Conservation (phyloP, 768 basidiomycete species). For the Glaciozyma martinii region DNA sequence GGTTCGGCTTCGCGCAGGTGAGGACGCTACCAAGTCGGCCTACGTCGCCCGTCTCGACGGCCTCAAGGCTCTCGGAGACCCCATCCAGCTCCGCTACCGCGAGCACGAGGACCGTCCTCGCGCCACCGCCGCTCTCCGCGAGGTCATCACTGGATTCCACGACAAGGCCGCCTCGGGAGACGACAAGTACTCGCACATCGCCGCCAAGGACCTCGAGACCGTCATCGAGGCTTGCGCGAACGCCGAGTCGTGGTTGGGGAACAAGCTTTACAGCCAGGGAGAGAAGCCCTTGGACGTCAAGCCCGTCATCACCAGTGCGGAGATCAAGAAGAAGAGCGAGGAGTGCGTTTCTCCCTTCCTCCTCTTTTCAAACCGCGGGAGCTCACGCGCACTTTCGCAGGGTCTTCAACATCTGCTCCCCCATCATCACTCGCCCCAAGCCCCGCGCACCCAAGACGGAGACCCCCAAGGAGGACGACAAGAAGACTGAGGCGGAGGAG, state of each 20-base stretch:
- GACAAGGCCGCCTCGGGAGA: conserved; percentile 70
- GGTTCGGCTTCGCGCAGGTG: conserved; percentile 43
- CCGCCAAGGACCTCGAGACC: conserved; percentile 69
- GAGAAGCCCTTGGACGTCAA: conserved; percentile 84
- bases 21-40: conserved; percentile 91
- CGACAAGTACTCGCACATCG: conserved; percentile 82
- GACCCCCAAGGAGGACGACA: conserved; percentile 33
- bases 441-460: conserved; percentile 44
- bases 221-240: conserved; percentile 85
- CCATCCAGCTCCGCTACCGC: conserved; percentile 68
- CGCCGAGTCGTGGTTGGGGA: conserved; percentile 90
- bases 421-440: conserved; percentile 85
- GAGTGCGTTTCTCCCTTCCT: conserved; percentile 43
- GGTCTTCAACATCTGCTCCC: conserved; percentile 69
- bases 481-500: conserved; percentile 9
- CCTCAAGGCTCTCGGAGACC: conserved; percentile 78
- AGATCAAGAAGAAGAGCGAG: conserved; percentile 84
- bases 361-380: too few species aligned
- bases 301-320: conserved; percentile 66
- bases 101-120: conserved; percentile 73
- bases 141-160: conserved; percentile 79
- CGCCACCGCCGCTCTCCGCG: conserved; percentile 66
- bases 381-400: background rate
- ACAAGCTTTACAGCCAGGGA: conserved; percentile 73
- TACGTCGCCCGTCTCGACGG: conserved; percentile 74